A percentile compares a stretch with the other conserved stretches of the same genome.
phyloP scores from a whole-genome alignment of 1,139 yeast genomes.

The Magnusiomyces paraingens region DNA sequence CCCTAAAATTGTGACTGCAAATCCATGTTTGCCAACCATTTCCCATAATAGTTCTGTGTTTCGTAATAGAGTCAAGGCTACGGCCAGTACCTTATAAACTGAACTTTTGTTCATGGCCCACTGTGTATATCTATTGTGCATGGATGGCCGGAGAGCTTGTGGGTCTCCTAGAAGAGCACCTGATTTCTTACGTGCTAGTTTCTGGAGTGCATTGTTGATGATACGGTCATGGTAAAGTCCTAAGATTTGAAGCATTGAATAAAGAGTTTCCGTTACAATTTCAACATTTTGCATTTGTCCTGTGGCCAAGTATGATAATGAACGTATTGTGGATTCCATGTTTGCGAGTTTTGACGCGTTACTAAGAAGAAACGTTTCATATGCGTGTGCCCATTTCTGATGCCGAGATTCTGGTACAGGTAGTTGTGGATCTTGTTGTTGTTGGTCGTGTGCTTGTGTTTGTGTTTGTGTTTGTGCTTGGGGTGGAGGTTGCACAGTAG shows the following conservation, averaged over 20 bases:
- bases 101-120: conserved; percentile 23
- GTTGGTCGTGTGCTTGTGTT: too few relatives aligned
- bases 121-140: conserved; percentile 34
- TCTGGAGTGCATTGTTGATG: conserved; percentile 30
- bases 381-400: conserved; percentile 23
- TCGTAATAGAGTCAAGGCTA: conserved; percentile 31
- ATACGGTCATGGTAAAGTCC: conserved; percentile 37
- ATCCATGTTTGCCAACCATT: conserved; percentile 23
- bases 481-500: neutral
- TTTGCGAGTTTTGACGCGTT: conserved; percentile 37
- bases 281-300: conserved; percentile 39
- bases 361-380: conserved; percentile 30
- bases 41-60: conserved; percentile 36
- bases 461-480: neutral
- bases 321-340: conserved; percentile 34
- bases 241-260: conserved; percentile 33
- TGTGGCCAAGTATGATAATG: conserved; percentile 36
- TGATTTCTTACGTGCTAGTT: conserved; percentile 20
- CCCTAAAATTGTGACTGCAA: neutral
- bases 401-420: neutral
- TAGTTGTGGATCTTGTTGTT: too few relatives aligned
- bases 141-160: conserved; percentile 21
- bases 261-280: conserved; percentile 32
- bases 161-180: conserved; percentile 6
- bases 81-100: conserved; percentile 30